Evolutionary conservation across 148 eudicot genomes (phyloP).

Genomic region (Rhododendron molle): DNA sequence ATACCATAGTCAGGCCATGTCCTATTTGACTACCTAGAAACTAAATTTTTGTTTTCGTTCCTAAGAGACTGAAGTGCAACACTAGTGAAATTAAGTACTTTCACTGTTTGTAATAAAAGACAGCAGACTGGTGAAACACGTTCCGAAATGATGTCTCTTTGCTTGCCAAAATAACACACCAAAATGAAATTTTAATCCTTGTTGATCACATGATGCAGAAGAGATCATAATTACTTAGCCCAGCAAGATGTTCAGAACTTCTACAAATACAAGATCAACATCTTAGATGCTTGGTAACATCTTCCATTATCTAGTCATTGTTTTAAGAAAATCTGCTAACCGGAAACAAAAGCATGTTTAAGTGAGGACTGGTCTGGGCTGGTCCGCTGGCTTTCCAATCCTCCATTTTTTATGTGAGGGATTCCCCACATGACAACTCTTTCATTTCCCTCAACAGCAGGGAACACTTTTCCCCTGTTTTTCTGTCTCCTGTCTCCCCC

Average conservation of each 20-base stretch:
- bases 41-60: background rate
- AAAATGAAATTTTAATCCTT: background rate
- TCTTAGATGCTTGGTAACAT: background rate
- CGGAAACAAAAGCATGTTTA: background rate
- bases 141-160: background rate
- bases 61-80: background rate
- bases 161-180: background rate
- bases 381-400: background rate
- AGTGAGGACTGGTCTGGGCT: background rate
- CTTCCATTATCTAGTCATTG: background rate
- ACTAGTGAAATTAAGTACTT: background rate
- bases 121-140: background rate
- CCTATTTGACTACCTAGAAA: background rate
- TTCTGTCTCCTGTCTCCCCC: background rate
- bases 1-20: background rate
- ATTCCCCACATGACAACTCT: background rate
- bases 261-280: background rate
- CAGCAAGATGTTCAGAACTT: background rate
- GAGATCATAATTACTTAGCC: background rate
- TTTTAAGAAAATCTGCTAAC: background rate
- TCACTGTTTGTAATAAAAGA: background rate
- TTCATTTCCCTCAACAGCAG: background rate
- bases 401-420: background rate
- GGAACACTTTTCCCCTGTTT: background rate
- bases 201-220: background rate